Evolutionary conservation across 805 yeast genomes (phyloP), one percentile per base, ranked within the genome.

Genomic region (Teunomyces lycoperdinae): DNA sequence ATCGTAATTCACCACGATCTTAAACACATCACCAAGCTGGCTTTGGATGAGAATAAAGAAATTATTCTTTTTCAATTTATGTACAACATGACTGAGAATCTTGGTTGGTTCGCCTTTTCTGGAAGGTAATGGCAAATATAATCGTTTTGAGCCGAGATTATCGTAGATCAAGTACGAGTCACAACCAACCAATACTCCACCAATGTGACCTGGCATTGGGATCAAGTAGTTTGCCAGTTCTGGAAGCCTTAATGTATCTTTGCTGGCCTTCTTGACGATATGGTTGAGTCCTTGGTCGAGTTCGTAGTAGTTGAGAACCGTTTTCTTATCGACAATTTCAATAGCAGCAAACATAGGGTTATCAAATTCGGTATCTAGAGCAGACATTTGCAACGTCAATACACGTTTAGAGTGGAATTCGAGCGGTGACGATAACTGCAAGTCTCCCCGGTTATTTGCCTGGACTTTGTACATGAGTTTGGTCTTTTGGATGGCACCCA

Each of bases 201-300:
- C 84, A n/a, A 70, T 66, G 6, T 81, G 84, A 2, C 85, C 87
- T 0, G 97, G 96, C 11, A 90, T 71, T 0, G 84, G 71, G n/a
- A 89, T 51, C 5, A 91, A 50, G 46, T 77, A 70, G 51, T 74
- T 79, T 1, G 91, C 70, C 1, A 67, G 54, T 5, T 58, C 43
- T 5, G 63, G 64, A 11, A 65, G 20, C 5, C 34, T 14, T 9
- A 26, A 26, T 8, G 30, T 31, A 10, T 30, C 14, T 8, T 17
- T 17, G 11, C 39, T 13, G 1, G 40, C 44, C 30, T 51, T 54
- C 27, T 74, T 74, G 1, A 86, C 73, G 1, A 91, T 78, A 60
- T 85, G 87, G 58, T 91, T 91, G 42, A 92, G 69, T 0, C 97
- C 97, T 35, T 88, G 75, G 62, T 94, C 97, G 24, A 91, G 67